These are phyloP conservation scores for Suillus ampliporus DNA, from an alignment of 768 basidiomycete species.

Conservation along the genomic window DNA sequence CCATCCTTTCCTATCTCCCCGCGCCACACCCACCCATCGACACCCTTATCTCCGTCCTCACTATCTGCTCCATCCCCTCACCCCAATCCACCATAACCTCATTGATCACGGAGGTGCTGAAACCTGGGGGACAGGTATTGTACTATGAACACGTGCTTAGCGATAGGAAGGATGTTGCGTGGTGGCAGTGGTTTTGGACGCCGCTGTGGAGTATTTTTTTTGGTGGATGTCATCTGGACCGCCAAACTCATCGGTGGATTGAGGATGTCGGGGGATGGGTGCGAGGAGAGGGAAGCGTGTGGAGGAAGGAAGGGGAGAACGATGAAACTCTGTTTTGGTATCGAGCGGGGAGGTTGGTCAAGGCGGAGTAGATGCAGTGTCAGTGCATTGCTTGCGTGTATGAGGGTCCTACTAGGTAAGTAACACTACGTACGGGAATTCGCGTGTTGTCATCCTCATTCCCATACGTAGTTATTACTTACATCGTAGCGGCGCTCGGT, in stretches of 20 bases:
- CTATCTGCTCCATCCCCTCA: constrained; percentile 66
- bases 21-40: constrained; percentile 48
- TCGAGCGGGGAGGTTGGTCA: constrained; percentile 60
- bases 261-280: constrained; percentile 56
- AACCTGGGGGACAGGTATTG: constrained; percentile 66
- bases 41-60: constrained; percentile 67
- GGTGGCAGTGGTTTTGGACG: constrained; percentile 79
- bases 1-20: constrained; percentile 50
- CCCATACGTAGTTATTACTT: no score
- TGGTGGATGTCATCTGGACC: constrained; percentile 69
- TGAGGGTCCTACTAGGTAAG: no score
- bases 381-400: no score
- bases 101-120: constrained; percentile 59
- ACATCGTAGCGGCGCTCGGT: no score
- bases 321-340: constrained; percentile 69
- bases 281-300: constrained; percentile 42
- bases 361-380: constrained; percentile 48
- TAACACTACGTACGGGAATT: no score
- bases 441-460: no score
- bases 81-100: constrained; percentile 53
- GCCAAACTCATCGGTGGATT: constrained; percentile 56
- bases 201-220: constrained; percentile 66
- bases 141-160: constrained; percentile 76
- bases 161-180: constrained; percentile 54
- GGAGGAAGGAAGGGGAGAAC: constrained; percentile 55